Evolutionary conservation across 805 yeast species (phyloP).

Genomic region (Yarrowia yakushimensis): DNA sequence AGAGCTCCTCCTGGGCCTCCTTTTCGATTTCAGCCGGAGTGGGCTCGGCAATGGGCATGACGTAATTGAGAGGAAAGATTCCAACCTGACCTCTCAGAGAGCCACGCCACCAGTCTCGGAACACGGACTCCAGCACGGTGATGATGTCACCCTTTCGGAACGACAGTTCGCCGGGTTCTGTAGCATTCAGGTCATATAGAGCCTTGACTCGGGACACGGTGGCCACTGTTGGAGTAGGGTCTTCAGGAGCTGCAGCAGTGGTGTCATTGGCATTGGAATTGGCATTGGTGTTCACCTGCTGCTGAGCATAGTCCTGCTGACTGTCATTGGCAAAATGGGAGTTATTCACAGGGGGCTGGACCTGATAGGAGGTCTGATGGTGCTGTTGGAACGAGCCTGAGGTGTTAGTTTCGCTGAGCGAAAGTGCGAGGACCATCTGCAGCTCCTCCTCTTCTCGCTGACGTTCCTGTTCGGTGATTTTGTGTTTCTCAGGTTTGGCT

Average conservation of each 20-base stretch:
- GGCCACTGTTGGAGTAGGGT: constrained; percentile 34
- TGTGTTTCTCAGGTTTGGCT: constrained; percentile 55
- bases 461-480: constrained; percentile 46
- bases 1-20: constrained; percentile 50
- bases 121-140: constrained; percentile 79
- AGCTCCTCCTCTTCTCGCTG: constrained; percentile 74
- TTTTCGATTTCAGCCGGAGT: constrained; percentile 55
- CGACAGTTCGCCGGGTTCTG: constrained; percentile 82
- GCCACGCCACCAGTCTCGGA: constrained; percentile 96
- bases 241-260: not conserved
- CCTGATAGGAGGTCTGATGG: not conserved
- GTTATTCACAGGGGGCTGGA: not conserved
- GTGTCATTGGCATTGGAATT: not conserved
- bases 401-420: constrained; percentile 54
- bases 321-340: constrained; percentile 24
- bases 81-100: constrained; percentile 77
- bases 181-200: constrained; percentile 70
- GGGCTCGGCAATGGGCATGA: constrained; percentile 68
- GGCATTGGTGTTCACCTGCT: not conserved
- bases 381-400: constrained; percentile 7
- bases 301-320: constrained; percentile 27
- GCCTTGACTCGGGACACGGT: constrained; percentile 71
- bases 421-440: constrained; percentile 68
- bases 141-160: constrained; percentile 85
- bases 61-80: constrained; percentile 89